Conservation (phyloP, 768 basidiomycete genomes). For the Candolleomyces eurysporus region DNA sequence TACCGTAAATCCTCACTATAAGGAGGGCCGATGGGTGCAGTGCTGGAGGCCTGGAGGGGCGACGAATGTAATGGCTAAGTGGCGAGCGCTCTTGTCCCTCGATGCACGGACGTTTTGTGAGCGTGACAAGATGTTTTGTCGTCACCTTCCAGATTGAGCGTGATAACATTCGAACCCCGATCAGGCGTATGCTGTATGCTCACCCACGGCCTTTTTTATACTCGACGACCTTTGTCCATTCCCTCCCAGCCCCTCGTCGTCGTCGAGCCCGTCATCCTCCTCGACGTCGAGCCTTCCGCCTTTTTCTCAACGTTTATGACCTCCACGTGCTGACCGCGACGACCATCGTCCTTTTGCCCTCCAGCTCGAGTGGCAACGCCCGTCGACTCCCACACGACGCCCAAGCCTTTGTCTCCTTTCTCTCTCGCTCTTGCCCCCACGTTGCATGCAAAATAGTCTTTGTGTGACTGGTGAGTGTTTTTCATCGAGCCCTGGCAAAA, state of each 20-base stretch:
- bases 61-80: too few species aligned
- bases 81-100: neutral
- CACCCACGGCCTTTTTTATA: conserved; percentile 24
- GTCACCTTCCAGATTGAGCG: conserved; percentile 14
- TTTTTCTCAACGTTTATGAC: conserved; percentile 23
- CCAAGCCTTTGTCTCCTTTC: neutral
- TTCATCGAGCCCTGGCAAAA: neutral
- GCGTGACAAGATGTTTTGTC: conserved; percentile 4
- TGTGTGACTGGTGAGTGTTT: conserved; percentile 3
- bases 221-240: conserved; percentile 27
- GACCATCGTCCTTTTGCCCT: conserved; percentile 18
- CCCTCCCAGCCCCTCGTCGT: conserved; percentile 29
- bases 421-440: neutral
- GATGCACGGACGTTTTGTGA: conserved; percentile 4
- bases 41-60: too few species aligned
- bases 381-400: conserved; percentile 16
- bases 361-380: conserved; percentile 9
- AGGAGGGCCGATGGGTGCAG: too few species aligned
- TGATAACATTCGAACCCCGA: conserved; percentile 17
- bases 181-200: conserved; percentile 15
- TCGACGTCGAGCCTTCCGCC: conserved; percentile 26
- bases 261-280: conserved; percentile 41
- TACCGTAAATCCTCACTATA: too few species aligned
- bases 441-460: neutral
- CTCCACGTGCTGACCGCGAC: conserved; percentile 41